phyloP scores from a whole-genome alignment of 495 filamentous ascomycete genomes.

The Trypethelium eluteriae region DNA sequence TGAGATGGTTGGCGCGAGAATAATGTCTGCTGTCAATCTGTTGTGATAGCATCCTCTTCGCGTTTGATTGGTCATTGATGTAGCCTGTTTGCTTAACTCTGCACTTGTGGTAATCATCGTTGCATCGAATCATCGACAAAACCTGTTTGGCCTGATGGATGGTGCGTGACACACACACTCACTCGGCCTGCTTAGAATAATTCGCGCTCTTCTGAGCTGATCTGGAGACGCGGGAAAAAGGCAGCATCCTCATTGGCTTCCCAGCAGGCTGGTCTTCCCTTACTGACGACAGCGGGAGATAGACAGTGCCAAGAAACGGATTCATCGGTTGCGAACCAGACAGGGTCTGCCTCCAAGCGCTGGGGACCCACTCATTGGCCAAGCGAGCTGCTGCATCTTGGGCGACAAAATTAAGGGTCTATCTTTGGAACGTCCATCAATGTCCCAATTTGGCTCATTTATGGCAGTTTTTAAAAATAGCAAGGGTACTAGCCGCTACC shows the following conservation, averaged over 20 bases:
- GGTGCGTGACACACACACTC: not conserved
- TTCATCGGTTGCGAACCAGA: not conserved
- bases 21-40: not conserved
- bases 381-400: not conserved
- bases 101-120: not conserved
- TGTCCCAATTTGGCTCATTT: not conserved
- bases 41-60: not conserved
- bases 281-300: constrained; percentile 4
- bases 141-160: not conserved
- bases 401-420: not conserved
- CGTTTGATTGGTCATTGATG: not conserved
- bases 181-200: too few species aligned
- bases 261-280: not conserved
- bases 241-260: not conserved
- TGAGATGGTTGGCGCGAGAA: not conserved
- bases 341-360: not conserved
- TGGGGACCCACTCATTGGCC: constrained; percentile 1
- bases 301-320: not conserved
- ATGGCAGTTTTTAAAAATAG: constrained; percentile 3
- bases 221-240: not conserved
- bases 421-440: not conserved
- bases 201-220: not conserved
- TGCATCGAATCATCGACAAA: not conserved
- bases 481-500: not conserved
- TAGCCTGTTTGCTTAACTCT: not conserved